phyloP scores from a whole-genome alignment of 148 eudicot genomes.

The Rhododendron vialii region DNA sequence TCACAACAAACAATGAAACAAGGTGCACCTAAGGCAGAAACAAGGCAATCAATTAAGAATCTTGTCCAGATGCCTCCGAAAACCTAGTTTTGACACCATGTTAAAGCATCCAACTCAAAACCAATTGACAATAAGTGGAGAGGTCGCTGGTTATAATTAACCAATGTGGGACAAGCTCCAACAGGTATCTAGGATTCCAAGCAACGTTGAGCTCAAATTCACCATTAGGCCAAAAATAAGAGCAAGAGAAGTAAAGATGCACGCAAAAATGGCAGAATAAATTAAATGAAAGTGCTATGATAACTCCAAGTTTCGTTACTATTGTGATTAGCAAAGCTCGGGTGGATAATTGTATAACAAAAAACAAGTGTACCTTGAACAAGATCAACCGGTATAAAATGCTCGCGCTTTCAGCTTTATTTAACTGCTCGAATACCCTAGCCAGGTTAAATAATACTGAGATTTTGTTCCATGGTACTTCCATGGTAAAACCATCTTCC shows the following conservation, averaged over 20 bases:
- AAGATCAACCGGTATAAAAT: conserved; percentile 83
- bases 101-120: background rate
- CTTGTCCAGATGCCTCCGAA: too few species aligned
- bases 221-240: background rate
- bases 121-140: background rate
- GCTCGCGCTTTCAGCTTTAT: conserved; percentile 61
- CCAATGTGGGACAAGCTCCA: background rate
- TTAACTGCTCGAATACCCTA: conserved; percentile 69
- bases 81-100: background rate
- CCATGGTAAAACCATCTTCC: conserved; percentile 59
- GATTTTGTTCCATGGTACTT: conserved; percentile 79
- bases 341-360: background rate
- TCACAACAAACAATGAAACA: background rate
- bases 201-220: background rate
- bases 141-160: background rate
- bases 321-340: background rate
- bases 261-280: background rate
- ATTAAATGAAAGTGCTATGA: background rate
- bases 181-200: background rate
- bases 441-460: conserved; percentile 74
- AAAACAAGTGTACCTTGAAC: conserved; percentile 54
- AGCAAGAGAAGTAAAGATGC: background rate
- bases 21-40: background rate
- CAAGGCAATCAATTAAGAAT: background rate
- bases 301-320: background rate